Evolutionary conservation across 495 filamentous ascomycete species (phyloP).

Genomic region (Penicillium ochrochloron): DNA sequence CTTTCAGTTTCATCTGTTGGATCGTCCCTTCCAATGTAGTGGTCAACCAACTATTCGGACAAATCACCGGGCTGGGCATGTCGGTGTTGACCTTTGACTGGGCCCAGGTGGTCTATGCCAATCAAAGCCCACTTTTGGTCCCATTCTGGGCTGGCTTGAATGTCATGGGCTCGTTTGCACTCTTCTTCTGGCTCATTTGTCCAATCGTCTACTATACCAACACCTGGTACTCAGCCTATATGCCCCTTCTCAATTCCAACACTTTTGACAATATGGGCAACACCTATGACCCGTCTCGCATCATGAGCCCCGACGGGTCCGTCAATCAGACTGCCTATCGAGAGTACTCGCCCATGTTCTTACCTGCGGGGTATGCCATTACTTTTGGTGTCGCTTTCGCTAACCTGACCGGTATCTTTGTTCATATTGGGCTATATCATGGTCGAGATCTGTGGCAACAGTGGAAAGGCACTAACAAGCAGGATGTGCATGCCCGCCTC

Average conservation of each 20-base stretch:
- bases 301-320: slow-evolving; percentile 45
- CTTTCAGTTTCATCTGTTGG: slow-evolving; percentile 91
- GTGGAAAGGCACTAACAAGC: slow-evolving; percentile 61
- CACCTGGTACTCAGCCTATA: slow-evolving; percentile 63
- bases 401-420: slow-evolving; percentile 66
- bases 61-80: slow-evolving; percentile 69
- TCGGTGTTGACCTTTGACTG: slow-evolving; percentile 93
- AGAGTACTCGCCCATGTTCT: slow-evolving; percentile 52
- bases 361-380: slow-evolving; percentile 53
- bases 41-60: slow-evolving; percentile 72
- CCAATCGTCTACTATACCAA: slow-evolving; percentile 74
- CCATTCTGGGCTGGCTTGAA: slow-evolving; percentile 94
- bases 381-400: slow-evolving; percentile 75
- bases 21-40: slow-evolving; percentile 76
- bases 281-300: slow-evolving; percentile 47
- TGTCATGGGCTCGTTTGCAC: slow-evolving; percentile 79
- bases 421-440: slow-evolving; percentile 68
- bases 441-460: slow-evolving; percentile 65
- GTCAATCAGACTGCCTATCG: slow-evolving; percentile 48
- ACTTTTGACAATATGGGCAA: slow-evolving; percentile 53
- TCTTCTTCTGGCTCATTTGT: slow-evolving; percentile 89
- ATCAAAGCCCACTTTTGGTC: slow-evolving; percentile 82
- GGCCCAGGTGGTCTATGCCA: slow-evolving; percentile 86
- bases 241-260: slow-evolving; percentile 52
- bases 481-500: slow-evolving; percentile 53